Base-by-base conservation (phyloP, 164 flowering plant genomes). In the Piper betle region DNA sequence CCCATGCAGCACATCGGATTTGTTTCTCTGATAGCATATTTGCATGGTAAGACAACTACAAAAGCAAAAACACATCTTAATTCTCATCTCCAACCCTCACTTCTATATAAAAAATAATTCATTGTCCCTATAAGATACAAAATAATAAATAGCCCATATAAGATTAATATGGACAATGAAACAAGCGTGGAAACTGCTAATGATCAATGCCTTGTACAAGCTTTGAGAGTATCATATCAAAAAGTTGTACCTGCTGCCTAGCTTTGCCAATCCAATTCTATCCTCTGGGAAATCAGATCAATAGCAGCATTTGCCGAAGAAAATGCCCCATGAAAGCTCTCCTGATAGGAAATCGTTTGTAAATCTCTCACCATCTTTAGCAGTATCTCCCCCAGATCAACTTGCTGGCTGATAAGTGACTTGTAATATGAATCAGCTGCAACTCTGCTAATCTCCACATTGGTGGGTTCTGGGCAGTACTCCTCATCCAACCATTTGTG, bases 401-500 rank as follows among this genome's bases (percentile, higher is more conserved):
- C 69, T 54, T 71, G 69, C 62, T 81, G 84, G 63, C 72, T 71
- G 20, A 81, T 33, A 65, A 93, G 68, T 43, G 88, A 87, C 60
- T 76, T 71, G 66, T 84, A 79, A 77, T 72, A 87, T 18, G 98
- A 87, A 0, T 42, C 37, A 3, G 96, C 87, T 58, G 98, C 98
- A 65, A 87, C 72, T 64, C 73, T 76, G 72, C 98, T 93, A 61
- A 93, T 93, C 60, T 87, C 85, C 6, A 80, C 68, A 59, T 93
- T 93, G 39, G 97, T 87, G 12, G 70, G 73, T 77, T 93, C 98
- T 0, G 93, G 94, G 69, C 96, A 89, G 74, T 93, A 93, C 75
- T 93, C 96, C 42, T 93, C 94, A 53, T 93, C 98, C 76, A 93
- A 74, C 98, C 98, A 93, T 68, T 89, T 89, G 60, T 84, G 91